Conservation (phyloP, 768 basidiomycete genomes). For the Wakefieldia striispora region DNA sequence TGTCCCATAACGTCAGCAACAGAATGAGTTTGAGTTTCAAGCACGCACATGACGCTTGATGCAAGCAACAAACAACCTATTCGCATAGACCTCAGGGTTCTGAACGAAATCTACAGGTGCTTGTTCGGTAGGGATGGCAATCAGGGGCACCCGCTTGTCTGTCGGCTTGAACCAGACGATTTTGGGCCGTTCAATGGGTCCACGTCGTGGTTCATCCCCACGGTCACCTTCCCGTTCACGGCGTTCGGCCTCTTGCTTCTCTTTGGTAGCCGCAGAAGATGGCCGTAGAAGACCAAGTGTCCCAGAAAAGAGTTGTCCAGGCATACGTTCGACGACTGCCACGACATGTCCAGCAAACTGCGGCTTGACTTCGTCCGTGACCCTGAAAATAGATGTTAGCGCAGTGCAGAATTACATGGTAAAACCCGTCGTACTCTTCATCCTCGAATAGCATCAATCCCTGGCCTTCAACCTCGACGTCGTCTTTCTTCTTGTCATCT, state of each 20-base stretch:
- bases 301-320: slow-evolving; percentile 96
- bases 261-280: slow-evolving; percentile 95
- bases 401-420: neutral
- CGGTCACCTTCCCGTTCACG: slow-evolving; percentile 95
- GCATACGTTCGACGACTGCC: slow-evolving; percentile 99
- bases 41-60: slow-evolving; percentile 92
- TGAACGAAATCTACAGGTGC: slow-evolving; percentile 96
- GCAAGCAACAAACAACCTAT: slow-evolving; percentile 94
- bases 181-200: slow-evolving; percentile 87
- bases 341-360: slow-evolving; percentile 99
- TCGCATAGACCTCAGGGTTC: slow-evolving; percentile 85
- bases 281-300: slow-evolving; percentile 93
- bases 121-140: slow-evolving; percentile 98
- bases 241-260: slow-evolving; percentile 97
- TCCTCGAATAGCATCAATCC: slow-evolving; percentile 96
- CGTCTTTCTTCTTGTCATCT: slow-evolving; percentile 99
- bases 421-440: slow-evolving; percentile 67
- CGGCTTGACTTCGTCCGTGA: slow-evolving; percentile 97
- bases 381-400: slow-evolving; percentile 45
- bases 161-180: slow-evolving; percentile 99
- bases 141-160: slow-evolving; percentile 97
- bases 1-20: slow-evolving; percentile 19
- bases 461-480: slow-evolving; percentile 99
- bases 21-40: slow-evolving; percentile 5
- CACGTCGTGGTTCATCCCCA: slow-evolving; percentile 77